Conservation (phyloP, 2,329 filamentous ascomycete species). For the Neopestalotiopsis sp. region DNA sequence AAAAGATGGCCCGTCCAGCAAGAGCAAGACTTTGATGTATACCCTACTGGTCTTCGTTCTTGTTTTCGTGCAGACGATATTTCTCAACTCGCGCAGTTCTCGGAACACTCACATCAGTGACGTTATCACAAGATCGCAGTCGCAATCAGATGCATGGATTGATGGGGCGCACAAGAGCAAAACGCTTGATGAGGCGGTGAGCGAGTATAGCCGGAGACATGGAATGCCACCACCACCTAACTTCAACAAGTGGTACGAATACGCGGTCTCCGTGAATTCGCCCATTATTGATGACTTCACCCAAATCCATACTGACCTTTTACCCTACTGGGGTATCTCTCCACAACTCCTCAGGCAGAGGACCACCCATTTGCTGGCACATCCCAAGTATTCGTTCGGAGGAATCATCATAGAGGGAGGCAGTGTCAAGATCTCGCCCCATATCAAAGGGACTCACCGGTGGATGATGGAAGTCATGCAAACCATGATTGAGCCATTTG, state of each 20-base stretch:
- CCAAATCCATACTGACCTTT: slow-evolving; percentile 67
- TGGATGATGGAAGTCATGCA: slow-evolving; percentile 45
- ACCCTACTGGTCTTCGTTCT: slow-evolving; percentile 27
- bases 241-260: slow-evolving; percentile 76
- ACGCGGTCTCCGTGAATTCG: slow-evolving; percentile 65
- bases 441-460: slow-evolving; percentile 38
- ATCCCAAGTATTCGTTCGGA: slow-evolving; percentile 36
- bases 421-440: slow-evolving; percentile 35
- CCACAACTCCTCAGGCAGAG: slow-evolving; percentile 66
- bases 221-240: slow-evolving; percentile 72
- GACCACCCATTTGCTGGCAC: slow-evolving; percentile 37
- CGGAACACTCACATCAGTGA: slow-evolving; percentile 34
- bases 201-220: slow-evolving; percentile 69
- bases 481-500: slow-evolving; percentile 47
- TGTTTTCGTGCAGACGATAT: slow-evolving; percentile 27
- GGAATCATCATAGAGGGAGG: slow-evolving; percentile 40
- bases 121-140: slow-evolving; percentile 51
- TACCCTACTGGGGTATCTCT: slow-evolving; percentile 72
- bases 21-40: slow-evolving; percentile 27
- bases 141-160: slow-evolving; percentile 51
- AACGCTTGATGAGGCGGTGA: slow-evolving; percentile 64
- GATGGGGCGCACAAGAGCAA: slow-evolving; percentile 50
- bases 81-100: slow-evolving; percentile 22
- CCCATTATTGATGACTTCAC: slow-evolving; percentile 75
- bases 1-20: slow-evolving; percentile 24